A percentile compares a stretch with the other conserved stretches of the same genome.
Conservation (phyloP, 139 green algal genomes). For the Chlorella sp. region DNA sequence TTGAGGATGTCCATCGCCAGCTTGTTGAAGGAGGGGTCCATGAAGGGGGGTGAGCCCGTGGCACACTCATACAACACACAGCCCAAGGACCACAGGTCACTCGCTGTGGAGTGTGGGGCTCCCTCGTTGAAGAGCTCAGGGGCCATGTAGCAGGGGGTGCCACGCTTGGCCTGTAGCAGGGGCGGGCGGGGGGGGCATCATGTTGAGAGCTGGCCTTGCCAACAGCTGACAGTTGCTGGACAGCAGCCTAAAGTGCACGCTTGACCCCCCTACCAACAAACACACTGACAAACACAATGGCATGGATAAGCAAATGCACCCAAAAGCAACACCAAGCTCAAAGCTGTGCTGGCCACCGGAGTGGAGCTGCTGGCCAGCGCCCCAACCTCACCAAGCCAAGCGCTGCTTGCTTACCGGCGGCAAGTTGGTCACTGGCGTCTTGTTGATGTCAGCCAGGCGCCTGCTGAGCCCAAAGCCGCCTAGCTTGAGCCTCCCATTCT, state of each 20-base stretch:
- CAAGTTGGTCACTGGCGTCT: conserved; percentile 58
- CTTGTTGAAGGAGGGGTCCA: conserved; percentile 65
- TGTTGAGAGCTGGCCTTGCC: too few species aligned
- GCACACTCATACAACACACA: conserved; percentile 92
- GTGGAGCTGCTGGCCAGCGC: too few species aligned
- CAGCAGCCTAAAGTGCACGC: too few species aligned
- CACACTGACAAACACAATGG: too few species aligned
- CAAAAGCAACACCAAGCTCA: too few species aligned
- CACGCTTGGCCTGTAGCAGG: conserved; percentile 60
- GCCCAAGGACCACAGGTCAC: conserved; percentile 89
- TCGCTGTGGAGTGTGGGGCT: conserved; percentile 67
- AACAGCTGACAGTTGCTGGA: too few species aligned
- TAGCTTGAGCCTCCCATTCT: conserved; percentile 89
- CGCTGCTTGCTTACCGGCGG: too few species aligned
- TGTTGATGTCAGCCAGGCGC: conserved; percentile 72
- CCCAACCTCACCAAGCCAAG: too few species aligned
- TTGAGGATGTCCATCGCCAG: conserved; percentile 71
- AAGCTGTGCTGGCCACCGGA: too few species aligned
- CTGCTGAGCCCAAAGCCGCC: conserved; percentile 86
- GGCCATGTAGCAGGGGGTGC: conserved; percentile 90
- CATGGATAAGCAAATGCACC: too few species aligned
- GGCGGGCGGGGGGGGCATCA: too few species aligned
- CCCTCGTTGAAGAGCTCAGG: conserved; percentile 88
- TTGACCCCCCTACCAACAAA: too few species aligned
- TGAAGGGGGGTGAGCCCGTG: conserved; percentile 80